Evolutionary conservation across 1,284 basidiomycete species (phyloP), one percentile per base, ranked within the genome.

Genomic region (Agaricales sp.): DNA sequence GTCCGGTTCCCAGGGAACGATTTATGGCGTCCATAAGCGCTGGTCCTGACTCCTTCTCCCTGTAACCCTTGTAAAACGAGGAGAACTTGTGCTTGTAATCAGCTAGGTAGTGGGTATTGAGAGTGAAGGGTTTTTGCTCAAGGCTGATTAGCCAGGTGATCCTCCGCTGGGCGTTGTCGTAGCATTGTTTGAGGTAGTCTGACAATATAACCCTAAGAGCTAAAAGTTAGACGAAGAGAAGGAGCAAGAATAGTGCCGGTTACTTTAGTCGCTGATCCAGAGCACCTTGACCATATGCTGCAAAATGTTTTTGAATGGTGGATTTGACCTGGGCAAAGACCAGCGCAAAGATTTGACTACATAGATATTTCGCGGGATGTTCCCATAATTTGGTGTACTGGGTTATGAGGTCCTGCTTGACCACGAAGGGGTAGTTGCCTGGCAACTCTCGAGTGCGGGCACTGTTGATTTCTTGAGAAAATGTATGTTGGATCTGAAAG

Each of bases 391-490:
- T 48, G 8, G 73, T 70, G 18, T 77, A 61, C 1, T 60, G 51
- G 1, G 59, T 52, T 43, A 88, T 81, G 44, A 74, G 77, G 0
- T 59, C 52, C 3, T 69, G 58, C 22, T 77, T 76, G 0, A 84
- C 79, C 0, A 75, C 66, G 53, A 82, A 87, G 0, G 84, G 84
- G 52, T 73, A 77, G 52, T 76, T 74, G 13, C 74, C 78, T 0
- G 84, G 82, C 0, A 87, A 67, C 57, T 87, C 82, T 3, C 82
- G 77, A 0, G 82, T 82, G 1, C 77, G 71, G 0, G 81, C 74
- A 4, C 85, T 87, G 50, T 4, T 46, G 3, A 48, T 26, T 41
- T 13, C 11, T 4, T n/a, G 45, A 21, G 3, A 4, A 19, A 11
- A 26, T 16, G 21, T 11, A 0, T 19, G 18, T 11, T 30, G 48